A percentile compares a stretch with the other conserved stretches of the same genome.
Conservation (phyloP, 1,139 yeast genomes). For the Suhomyces bribrorum region DNA sequence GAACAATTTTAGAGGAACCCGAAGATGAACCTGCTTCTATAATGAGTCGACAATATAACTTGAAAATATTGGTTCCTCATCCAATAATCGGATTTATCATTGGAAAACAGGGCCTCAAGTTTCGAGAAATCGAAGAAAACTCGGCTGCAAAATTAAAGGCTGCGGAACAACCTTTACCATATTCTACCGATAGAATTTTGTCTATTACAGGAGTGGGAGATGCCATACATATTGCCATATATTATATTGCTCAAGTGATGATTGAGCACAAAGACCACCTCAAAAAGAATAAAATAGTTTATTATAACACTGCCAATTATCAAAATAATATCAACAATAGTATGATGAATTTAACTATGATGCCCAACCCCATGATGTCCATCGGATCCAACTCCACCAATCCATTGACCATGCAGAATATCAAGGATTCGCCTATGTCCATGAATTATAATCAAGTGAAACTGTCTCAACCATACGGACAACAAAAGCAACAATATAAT, state of each 20-base stretch:
- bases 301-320: constrained; percentile 64
- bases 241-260: constrained; percentile 68
- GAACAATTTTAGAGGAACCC: constrained; percentile 69
- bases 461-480: constrained; percentile 16
- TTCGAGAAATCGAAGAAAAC: constrained; percentile 79
- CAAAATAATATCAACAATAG: constrained; percentile 27
- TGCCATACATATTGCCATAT: constrained; percentile 82
- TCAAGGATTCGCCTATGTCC: constrained; percentile 20
- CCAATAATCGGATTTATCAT: constrained; percentile 80
- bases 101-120: constrained; percentile 74
- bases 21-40: constrained; percentile 62
- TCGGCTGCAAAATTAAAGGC: constrained; percentile 82
- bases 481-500: constrained; percentile 31
- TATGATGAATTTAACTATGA: constrained; percentile 24
- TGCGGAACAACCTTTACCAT: constrained; percentile 72
- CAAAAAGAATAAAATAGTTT: constrained; percentile 53
- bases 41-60: constrained; percentile 54
- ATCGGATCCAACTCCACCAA: constrained; percentile 14
- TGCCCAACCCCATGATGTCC: constrained; percentile 21
- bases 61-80: constrained; percentile 74
- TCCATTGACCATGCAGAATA: constrained; percentile 19
- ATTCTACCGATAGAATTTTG: constrained; percentile 77
- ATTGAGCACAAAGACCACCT: constrained; percentile 58
- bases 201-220: constrained; percentile 80
- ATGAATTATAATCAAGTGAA: constrained; percentile 17